A percentile compares a stretch with the other conserved stretches of the same genome.
Conservation (phyloP, 108 stramenopile genomes). For the Fragilariopsis cylindrus region DNA sequence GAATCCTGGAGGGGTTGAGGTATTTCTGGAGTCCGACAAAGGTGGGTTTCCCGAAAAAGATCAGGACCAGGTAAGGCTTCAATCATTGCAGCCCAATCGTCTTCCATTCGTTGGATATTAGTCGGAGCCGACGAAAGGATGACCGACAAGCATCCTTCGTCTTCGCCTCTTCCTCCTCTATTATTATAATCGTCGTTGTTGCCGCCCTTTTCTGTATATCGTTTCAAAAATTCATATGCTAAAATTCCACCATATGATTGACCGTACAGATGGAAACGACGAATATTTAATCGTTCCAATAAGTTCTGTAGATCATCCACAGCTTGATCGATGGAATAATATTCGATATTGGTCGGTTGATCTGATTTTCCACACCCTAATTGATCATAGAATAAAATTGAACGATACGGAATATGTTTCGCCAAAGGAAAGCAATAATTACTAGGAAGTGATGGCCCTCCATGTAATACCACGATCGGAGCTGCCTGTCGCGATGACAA, state of each 20-base stretch:
- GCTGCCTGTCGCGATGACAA: constrained; percentile 11
- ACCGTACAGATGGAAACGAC: constrained; percentile 62
- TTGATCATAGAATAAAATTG: constrained; percentile 68
- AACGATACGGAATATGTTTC: constrained; percentile 44
- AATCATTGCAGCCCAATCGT: constrained; percentile 29
- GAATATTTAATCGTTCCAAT: constrained; percentile 37
- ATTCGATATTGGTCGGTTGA: constrained; percentile 37
- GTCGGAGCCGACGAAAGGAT: constrained; percentile 56
- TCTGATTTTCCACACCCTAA: constrained; percentile 56
- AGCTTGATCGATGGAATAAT: constrained; percentile 48
- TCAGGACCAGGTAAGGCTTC: constrained; percentile 18
- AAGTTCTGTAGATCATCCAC: constrained; percentile 47
- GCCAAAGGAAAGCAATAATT: constrained; percentile 58
- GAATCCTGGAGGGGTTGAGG: constrained; percentile 40
- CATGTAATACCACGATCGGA: constrained; percentile 58
- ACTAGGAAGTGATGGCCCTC: constrained; percentile 62
- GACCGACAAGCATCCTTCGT: constrained; percentile 43
- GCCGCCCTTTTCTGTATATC: neutral
- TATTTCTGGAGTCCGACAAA: constrained; percentile 37
- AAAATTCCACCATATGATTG: constrained; percentile 66
- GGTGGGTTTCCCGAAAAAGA: constrained; percentile 48
- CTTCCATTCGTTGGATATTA: constrained; percentile 40
- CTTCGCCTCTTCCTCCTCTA: neutral
- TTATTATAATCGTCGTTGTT: neutral
- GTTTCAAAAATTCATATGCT: constrained; percentile 64